Conservation (phyloP, 305 asterid genomes). For the Fraxinus albicans region DNA sequence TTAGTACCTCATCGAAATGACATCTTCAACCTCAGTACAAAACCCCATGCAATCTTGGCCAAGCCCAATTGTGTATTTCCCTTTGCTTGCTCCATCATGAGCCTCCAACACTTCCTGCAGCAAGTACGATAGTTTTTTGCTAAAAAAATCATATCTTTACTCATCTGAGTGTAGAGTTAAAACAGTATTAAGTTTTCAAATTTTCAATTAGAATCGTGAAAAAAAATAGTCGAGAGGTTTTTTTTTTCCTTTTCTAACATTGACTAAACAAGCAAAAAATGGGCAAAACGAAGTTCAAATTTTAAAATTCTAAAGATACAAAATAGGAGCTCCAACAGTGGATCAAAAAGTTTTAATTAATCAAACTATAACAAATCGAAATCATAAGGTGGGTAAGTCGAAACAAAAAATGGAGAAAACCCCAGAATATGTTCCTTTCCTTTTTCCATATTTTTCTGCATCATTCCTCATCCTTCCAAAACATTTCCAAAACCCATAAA, state of each 20-base stretch:
- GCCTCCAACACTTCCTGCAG: conserved; percentile 89
- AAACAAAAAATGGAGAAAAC: background rate
- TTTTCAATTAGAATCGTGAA: background rate
- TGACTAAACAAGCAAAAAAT: conserved; percentile 7
- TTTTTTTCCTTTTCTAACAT: background rate
- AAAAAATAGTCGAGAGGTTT: background rate
- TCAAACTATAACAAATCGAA: conserved; percentile 17
- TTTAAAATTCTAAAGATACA: background rate
- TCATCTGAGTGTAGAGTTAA: background rate
- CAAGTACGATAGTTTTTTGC: conserved; percentile 12
- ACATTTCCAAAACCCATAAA: conserved; percentile 8
- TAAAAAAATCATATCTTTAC: background rate
- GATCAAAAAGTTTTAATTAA: background rate
- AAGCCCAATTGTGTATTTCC: conserved; percentile 98
- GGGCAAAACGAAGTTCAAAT: conserved; percentile 22
- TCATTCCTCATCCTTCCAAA: background rate
- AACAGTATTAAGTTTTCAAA: background rate
- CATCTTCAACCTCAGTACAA: conserved; percentile 96
- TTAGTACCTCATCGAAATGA: conserved; percentile 89
- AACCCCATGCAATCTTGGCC: conserved; percentile 99
- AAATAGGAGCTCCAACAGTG: background rate
- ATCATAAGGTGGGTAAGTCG: conserved; percentile 16
- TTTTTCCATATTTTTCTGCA: conserved; percentile 1
- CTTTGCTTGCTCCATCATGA: conserved; percentile 98
- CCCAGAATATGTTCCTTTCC: background rate